Percentiles rank a stretch among this genome's conserved stretches.
These are phyloP conservation scores for Sclerotinia nivalis DNA, from an alignment of 2,329 filamentous ascomycete genomes.

Conservation along the genomic window DNA sequence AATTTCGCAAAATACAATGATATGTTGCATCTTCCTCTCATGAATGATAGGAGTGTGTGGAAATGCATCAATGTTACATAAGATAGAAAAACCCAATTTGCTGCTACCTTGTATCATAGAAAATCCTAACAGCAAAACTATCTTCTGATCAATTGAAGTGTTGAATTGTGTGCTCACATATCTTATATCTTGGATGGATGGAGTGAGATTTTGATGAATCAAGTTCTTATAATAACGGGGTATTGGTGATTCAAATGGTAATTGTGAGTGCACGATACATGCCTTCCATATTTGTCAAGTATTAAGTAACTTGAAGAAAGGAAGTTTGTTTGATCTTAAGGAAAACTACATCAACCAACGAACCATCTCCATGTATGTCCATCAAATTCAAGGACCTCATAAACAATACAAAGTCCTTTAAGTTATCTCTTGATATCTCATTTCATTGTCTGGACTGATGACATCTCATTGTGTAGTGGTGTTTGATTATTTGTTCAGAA, in stretches of 20 bases:
- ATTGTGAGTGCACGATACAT: background rate
- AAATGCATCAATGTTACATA: background rate
- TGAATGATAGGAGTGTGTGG: conserved; percentile 13
- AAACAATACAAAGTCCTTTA: background rate
- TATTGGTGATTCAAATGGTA: background rate
- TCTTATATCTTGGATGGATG: background rate
- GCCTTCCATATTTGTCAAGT: conserved; percentile 2
- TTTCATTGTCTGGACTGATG: background rate
- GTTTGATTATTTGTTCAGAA: too few relatives aligned
- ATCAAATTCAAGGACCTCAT: too few relatives aligned
- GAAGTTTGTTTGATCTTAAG: background rate
- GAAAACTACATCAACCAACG: background rate
- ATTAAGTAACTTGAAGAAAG: background rate
- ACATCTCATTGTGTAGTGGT: background rate
- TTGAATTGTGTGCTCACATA: background rate
- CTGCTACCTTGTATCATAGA: conserved; percentile 24
- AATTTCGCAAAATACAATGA: conserved; percentile 1
- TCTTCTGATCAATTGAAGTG: background rate
- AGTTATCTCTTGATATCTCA: background rate
- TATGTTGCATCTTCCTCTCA: conserved; percentile 4
- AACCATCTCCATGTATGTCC: background rate
- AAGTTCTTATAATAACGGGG: background rate
- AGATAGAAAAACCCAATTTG: conserved; percentile 19
- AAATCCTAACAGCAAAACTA: conserved; percentile 21
- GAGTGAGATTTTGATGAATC: background rate